Conservation (phyloP, 139 green algal species). For the Raphidocelis subcapitata region DNA sequence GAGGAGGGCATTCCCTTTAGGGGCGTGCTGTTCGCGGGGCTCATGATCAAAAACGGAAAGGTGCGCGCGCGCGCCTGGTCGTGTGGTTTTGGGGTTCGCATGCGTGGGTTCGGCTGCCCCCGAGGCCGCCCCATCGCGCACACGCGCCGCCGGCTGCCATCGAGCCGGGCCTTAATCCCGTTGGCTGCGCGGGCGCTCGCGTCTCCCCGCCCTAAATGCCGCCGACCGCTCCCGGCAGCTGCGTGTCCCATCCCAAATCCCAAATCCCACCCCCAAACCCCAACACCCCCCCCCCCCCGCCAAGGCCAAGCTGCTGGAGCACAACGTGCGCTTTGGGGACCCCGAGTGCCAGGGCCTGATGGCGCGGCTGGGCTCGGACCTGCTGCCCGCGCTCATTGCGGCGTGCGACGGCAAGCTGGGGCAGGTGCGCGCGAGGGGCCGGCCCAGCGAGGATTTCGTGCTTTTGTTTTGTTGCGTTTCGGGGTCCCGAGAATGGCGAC, state of each 20-base stretch:
- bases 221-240: background rate
- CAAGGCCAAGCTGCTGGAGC: constrained; percentile 92
- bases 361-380: constrained; percentile 83
- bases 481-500: no score
- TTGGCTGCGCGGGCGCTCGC: background rate
- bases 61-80: constrained; percentile 33
- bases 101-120: no score
- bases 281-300: background rate
- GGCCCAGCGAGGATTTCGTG: no score
- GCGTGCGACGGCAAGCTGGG: constrained; percentile 31
- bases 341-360: constrained; percentile 97
- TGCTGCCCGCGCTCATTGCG: constrained; percentile 73
- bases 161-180: no score
- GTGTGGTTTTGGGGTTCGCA: no score
- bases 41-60: constrained; percentile 94
- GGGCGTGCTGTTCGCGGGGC: constrained; percentile 94
- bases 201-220: background rate
- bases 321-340: constrained; percentile 98
- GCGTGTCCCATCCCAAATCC: background rate
- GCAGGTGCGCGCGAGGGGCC: no score
- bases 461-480: no score
- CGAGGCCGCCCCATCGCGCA: no score
- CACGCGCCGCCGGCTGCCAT: no score
- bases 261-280: background rate
- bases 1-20: constrained; percentile 81